Evolutionary conservation across 768 basidiomycete genomes (phyloP).

Genomic region (Rubroboletus pulcherrimus): DNA sequence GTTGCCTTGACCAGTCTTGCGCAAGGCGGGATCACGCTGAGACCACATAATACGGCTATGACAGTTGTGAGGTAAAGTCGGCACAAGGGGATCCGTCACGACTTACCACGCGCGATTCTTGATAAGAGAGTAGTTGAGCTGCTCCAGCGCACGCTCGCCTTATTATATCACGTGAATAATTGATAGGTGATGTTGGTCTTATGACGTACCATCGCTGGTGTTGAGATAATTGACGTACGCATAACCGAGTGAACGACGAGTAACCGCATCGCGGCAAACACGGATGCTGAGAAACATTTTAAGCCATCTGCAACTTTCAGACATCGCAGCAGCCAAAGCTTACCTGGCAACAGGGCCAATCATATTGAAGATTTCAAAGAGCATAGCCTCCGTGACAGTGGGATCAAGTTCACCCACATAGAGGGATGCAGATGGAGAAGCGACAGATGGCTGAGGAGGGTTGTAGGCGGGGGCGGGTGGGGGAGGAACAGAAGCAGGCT

Average conservation of each 20-base stretch:
- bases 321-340: conserved; percentile 22
- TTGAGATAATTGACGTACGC: conserved; percentile 99
- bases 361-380: conserved; percentile 99
- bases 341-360: conserved; percentile 98
- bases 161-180: conserved; percentile 8
- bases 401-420: conserved; percentile 99
- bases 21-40: conserved; percentile 97
- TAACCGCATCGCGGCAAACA: conserved; percentile 99
- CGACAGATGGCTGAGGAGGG: conserved; percentile 45
- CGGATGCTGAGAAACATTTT: conserved; percentile 64
- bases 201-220: conserved; percentile 74
- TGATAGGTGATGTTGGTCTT: neutral
- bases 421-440: conserved; percentile 85
- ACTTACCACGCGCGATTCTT: conserved; percentile 93
- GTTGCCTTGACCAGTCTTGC: conserved; percentile 99
- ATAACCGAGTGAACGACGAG: conserved; percentile 98
- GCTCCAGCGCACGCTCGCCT: conserved; percentile 98
- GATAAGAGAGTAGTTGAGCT: conserved; percentile 98
- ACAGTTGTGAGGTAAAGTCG: neutral
- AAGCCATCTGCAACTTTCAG: neutral
- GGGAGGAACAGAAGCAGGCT: conserved; percentile 43
- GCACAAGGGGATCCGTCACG: neutral
- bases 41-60: conserved; percentile 99
- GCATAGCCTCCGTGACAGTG: conserved; percentile 98
- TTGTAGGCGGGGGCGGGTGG: conserved; percentile 53